Evolutionary conservation across 345 rosid species (phyloP), one percentile per base, ranked within the genome.

Genomic region (Eutrema yunnanense): DNA sequence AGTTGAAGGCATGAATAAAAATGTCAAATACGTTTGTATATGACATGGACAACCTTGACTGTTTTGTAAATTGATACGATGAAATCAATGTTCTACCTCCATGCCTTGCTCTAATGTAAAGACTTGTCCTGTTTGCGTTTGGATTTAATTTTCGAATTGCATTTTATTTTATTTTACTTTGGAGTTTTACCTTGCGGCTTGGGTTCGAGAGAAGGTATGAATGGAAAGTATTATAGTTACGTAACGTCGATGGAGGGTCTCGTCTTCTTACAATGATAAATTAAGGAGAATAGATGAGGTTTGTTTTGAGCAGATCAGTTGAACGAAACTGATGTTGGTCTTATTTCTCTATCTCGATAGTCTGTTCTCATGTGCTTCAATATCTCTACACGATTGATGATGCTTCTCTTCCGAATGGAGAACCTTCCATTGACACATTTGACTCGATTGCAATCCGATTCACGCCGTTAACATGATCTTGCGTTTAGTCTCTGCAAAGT

Each of bases 361-460:
- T 22, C 22, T 22, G 22, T 22, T 22, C 1, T 22, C 26, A 1
- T 22, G 26, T 22, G 26, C 26, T 22, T 22, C 2, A 1, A 22
- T 22, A 22, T 22, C 26, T 22, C 1, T 22, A 22, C 2, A 1
- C 2, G 0, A 22, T 33, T 33, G 40, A 9, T 55, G 41, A 33
- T 33, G 41, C 60, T 55, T 51, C 65, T 72, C 66, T 67, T 41
- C 73, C 59, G 1, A 83, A 46, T 0, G 79, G 59, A 8, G 86
- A 83, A 71, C 64, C 84, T 32, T 52, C 68, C 10, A 60, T 81
- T 56, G 86, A 86, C 4, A 27, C 67, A 7, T 69, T 62, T 55
- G 83, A 83, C 41, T 56, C 84, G 73, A 33, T 50, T 83, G 81
- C 83, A 49, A 22, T 62, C 67, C 3, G 84, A 82, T 0, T 74